Base-by-base conservation (phyloP, 2,329 filamentous ascomycete genomes). In the Microthyrium microscopicum region DNA sequence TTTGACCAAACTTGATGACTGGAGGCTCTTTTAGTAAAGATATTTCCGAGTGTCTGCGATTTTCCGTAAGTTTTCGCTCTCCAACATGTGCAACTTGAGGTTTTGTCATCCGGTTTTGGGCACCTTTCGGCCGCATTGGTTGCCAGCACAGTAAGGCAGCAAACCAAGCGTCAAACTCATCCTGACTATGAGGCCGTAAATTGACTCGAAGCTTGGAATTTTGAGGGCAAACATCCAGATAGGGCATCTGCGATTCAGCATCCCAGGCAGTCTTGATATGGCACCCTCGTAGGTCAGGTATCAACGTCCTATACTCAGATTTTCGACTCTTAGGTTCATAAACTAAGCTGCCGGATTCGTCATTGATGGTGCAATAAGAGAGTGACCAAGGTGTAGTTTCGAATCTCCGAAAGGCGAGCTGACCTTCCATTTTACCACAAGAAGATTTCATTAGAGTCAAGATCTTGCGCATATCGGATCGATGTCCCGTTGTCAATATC, bases 1-100 rank as follows among this genome's bases (percentile, higher is more conserved):
- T 66, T 44, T 64, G 64, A 21, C 62, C 62, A 36, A 94, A 82
- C 51, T 95, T 98, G 60, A 95, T 95, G 42, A 95, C 89, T 35
- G 78, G 73, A 3, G 73, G 70, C 40, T 83, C 77, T 48, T 77
- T 89, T 19, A 66, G 58, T 19, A 64, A 47, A 2, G 65, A 63
- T 17, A 60, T 57, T 36, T 63, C 60, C 13, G 62, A 61, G 42
- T 62, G 57, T 33, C 66, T 51, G 40, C 64, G 49, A 47, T 54
- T 53, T 43, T 60, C 51, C 17, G 46, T 42, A 18, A 54, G 44
- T 11, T 50, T 44, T 17, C 54, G 46, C 39, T 54, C 51, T 12
- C 49, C 45, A 29, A 49, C 42, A 9, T 27, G 20, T 32, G 54
- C 48, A n/a, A 55, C 45, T 46, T 65, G 46, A 43, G 61, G 49